These are phyloP conservation scores for Starmerella lactis-condensi DNA, from an alignment of 805 yeast species.

Conservation along the genomic window DNA sequence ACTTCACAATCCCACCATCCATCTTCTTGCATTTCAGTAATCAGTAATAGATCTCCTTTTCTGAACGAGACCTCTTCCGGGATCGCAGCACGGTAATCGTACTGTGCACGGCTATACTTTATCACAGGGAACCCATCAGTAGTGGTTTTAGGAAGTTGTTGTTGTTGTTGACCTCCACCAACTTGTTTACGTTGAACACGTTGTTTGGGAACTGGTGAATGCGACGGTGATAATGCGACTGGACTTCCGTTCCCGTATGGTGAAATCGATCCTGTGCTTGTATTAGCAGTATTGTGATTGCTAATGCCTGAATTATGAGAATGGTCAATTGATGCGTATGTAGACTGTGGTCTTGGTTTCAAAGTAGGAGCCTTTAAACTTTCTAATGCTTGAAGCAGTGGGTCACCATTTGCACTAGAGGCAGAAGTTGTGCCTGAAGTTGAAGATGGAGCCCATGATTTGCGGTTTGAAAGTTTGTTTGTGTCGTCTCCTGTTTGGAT, in stretches of 20 bases:
- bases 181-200: constrained; percentile 7
- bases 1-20: constrained; percentile 65
- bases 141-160: constrained; percentile 29
- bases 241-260: constrained; percentile 9
- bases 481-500: no score
- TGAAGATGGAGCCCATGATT: constrained; percentile 3
- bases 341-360: constrained; percentile 5
- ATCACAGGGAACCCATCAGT: constrained; percentile 38
- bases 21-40: constrained; percentile 42
- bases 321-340: no score
- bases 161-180: constrained; percentile 6
- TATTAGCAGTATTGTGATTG: no score
- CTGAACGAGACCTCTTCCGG: constrained; percentile 43
- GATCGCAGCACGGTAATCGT: constrained; percentile 40
- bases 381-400: constrained; percentile 37
- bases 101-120: constrained; percentile 35
- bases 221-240: neutral
- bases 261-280: no score
- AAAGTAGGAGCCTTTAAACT: constrained; percentile 23
- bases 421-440: neutral
- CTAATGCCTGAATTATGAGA: no score
- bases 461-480: constrained; percentile 1
- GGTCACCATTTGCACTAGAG: constrained; percentile 23
- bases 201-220: neutral
- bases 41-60: constrained; percentile 37